Conservation (phyloP, 2,329 filamentous ascomycete species). For the Claviceps monticola region DNA sequence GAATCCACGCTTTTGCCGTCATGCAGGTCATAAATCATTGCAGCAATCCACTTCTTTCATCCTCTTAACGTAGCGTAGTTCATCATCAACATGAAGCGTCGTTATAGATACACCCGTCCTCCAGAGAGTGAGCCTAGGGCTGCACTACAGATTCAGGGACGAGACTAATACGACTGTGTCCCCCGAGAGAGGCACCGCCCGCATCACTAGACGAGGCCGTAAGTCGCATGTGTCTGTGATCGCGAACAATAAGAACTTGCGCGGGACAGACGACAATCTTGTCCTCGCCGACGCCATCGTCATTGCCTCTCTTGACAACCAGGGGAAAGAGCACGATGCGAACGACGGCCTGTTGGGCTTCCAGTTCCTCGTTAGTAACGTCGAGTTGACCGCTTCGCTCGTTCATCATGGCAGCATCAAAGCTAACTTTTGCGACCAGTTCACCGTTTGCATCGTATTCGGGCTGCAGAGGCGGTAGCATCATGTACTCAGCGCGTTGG, state of each 20-base stretch:
- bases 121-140: conserved; percentile 20
- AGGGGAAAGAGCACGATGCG: conserved; percentile 90
- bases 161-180: conserved; percentile 24
- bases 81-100: too few relatives aligned
- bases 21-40: background rate
- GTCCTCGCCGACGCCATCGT: conserved; percentile 74
- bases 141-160: conserved; percentile 20
- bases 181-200: conserved; percentile 30
- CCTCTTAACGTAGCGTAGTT: background rate
- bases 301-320: conserved; percentile 90
- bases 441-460: conserved; percentile 93
- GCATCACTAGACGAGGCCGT: conserved; percentile 37
- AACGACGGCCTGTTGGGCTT: conserved; percentile 62
- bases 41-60: background rate
- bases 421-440: conserved; percentile 71
- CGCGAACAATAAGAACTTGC: conserved; percentile 67
- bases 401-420: conserved; percentile 91
- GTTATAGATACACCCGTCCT: conserved; percentile 8
- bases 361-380: conserved; percentile 61
- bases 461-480: conserved; percentile 88
- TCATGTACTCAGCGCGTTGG: conserved; percentile 93
- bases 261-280: conserved; percentile 93
- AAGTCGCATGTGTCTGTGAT: conserved; percentile 25
- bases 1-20: background rate
- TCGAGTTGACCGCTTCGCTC: conserved; percentile 58